Evolutionary conservation across 148 eudicot genomes (phyloP), one percentile per base, ranked within the genome.

Genomic region (Fagopyrum homotropicum): DNA sequence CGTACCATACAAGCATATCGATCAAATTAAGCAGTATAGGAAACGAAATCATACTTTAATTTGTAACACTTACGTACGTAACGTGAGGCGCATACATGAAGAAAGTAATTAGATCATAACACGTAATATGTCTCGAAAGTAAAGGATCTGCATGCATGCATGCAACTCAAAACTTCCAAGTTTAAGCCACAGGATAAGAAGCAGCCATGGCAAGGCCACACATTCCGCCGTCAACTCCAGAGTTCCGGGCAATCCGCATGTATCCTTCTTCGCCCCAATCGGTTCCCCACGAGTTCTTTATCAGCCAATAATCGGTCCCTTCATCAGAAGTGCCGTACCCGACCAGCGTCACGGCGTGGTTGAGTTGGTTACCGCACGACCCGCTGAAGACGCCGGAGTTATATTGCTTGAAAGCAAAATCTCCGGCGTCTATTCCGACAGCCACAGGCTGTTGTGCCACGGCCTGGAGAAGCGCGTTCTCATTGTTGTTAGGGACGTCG

Each of bases 121-220:
- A 35, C 40, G 40, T 35, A 35, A 35, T 35, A 35, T 35, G 40
- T 2, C 40, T 35, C 40, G 26, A 22, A 0, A 22, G 26, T 22
- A 22, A 22, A 22, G 26, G 26, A 22, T 22, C 26, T 22, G 26
- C 26, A 22, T 22, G 26, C 26, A 22, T 22, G 3, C 40, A 35
- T 35, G 40, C 40, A 35, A 35, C 40, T 35, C 40, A 35, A 35
- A 35, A 66, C 19, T 29, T 44, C 26, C 9, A 30, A 16, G 29
- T 75, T 81, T 77, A 84, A 15, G 82, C 82, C 74, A 80, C 74
- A 1, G 90, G 88, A 12, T 87, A 87, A 69, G 88, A 83, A 73
- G 90, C 44, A n/a, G 6, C 0, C 86, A 78, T 83, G 72, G 90
- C 88, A 80, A 87, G 80, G 44, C 90, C 90, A 75, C 90, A 87